phyloP scores from a whole-genome alignment of 371 early-diverging fungal species.

The Lichtheimia corymbifera region DNA sequence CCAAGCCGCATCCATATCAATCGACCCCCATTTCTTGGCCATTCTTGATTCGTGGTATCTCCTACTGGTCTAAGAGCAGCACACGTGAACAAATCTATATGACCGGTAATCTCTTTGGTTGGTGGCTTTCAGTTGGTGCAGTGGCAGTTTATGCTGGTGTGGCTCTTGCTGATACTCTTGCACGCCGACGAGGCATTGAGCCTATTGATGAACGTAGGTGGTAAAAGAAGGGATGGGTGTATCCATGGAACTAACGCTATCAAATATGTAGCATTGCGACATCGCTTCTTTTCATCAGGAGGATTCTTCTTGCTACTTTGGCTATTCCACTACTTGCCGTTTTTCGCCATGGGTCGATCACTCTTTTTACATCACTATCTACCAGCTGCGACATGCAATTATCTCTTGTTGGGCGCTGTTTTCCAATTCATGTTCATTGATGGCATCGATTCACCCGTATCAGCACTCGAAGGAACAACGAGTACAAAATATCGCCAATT shows the following conservation, averaged over 20 bases:
- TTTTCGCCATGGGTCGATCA: slow-evolving; percentile 94
- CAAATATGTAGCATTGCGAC: slow-evolving; percentile 45
- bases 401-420: slow-evolving; percentile 70
- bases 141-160: slow-evolving; percentile 60
- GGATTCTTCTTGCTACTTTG: slow-evolving; percentile 89
- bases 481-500: slow-evolving; percentile 26
- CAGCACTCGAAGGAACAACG: slow-evolving; percentile 31
- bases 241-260: background rate
- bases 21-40: slow-evolving; percentile 89
- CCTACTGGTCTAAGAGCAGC: slow-evolving; percentile 85
- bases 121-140: slow-evolving; percentile 76
- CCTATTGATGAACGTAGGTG: slow-evolving; percentile 54
- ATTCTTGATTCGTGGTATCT: slow-evolving; percentile 86
- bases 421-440: slow-evolving; percentile 69
- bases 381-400: slow-evolving; percentile 83
- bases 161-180: slow-evolving; percentile 63
- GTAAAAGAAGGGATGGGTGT: background rate
- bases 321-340: slow-evolving; percentile 92
- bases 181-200: slow-evolving; percentile 72
- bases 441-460: slow-evolving; percentile 61
- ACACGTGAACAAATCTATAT: slow-evolving; percentile 90
- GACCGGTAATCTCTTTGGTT: slow-evolving; percentile 94
- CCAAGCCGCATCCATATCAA: slow-evolving; percentile 91
- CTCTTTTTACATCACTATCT: slow-evolving; percentile 98
- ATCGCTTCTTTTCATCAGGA: slow-evolving; percentile 62